Evolutionary conservation across 768 basidiomycete genomes (phyloP).

Genomic region (Grammothele lineata): DNA sequence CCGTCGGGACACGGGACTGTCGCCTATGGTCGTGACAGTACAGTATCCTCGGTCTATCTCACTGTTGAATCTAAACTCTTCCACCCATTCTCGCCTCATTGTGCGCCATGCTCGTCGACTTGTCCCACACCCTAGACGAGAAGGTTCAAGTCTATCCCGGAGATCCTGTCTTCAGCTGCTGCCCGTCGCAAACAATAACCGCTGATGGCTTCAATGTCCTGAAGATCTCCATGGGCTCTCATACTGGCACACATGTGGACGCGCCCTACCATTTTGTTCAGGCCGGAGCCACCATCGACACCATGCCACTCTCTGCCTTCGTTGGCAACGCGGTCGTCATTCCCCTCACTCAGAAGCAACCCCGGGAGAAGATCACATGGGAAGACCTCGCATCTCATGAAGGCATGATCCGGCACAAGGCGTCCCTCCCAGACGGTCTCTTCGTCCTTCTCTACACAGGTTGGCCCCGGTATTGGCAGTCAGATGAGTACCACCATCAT

Average conservation of each 20-base stretch:
- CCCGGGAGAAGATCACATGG: constrained; percentile 16
- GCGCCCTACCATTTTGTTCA: constrained; percentile 69
- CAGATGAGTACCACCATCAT: constrained; percentile 54
- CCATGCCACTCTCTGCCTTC: constrained; percentile 49
- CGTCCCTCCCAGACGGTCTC: constrained; percentile 23
- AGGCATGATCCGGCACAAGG: constrained; percentile 26
- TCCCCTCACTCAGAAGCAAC: constrained; percentile 35
- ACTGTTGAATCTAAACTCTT: too few species aligned
- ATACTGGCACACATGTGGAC: constrained; percentile 77
- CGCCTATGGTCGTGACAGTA: too few species aligned
- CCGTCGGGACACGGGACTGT: too few species aligned
- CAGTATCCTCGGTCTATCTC: too few species aligned
- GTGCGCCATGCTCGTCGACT: constrained; percentile 50
- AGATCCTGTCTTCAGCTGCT: constrained; percentile 46
- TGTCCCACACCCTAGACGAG: constrained; percentile 47
- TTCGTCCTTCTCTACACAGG: constrained; percentile 61
- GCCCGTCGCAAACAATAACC: constrained; percentile 35
- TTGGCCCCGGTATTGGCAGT: constrained; percentile 46
- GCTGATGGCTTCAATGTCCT: constrained; percentile 49
- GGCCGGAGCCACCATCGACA: constrained; percentile 50
- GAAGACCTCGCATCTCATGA: constrained; percentile 24
- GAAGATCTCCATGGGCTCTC: constrained; percentile 53
- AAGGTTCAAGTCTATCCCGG: constrained; percentile 49
- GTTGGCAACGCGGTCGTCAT: constrained; percentile 47
- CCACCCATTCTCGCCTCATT: too few species aligned